phyloP scores from a whole-genome alignment of 1,139 yeast genomes.

The Geotrichum klebahnii region DNA sequence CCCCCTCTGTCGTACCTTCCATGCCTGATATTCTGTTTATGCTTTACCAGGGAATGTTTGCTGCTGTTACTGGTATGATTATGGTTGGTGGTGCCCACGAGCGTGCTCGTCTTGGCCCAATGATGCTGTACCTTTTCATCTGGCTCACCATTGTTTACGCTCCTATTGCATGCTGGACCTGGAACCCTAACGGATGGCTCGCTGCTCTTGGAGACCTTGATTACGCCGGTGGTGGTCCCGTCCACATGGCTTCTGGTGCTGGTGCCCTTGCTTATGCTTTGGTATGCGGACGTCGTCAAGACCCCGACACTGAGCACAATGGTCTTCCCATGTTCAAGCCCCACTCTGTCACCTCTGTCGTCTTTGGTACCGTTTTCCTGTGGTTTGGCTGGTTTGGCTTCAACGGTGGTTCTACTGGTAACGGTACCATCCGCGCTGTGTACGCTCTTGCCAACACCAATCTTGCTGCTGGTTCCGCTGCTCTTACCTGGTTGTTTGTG shows the following conservation, averaged over 20 bases:
- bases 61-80: constrained; percentile 83
- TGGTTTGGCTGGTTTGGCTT: constrained; percentile 99
- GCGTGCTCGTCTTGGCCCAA: constrained; percentile 92
- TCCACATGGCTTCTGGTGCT: constrained; percentile 89
- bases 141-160: constrained; percentile 97
- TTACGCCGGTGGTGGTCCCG: constrained; percentile 98
- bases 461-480: constrained; percentile 88
- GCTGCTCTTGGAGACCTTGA: constrained; percentile 77
- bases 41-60: constrained; percentile 94
- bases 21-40: constrained; percentile 86
- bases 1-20: constrained; percentile 61
- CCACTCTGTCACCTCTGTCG: constrained; percentile 82
- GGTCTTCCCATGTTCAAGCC: constrained; percentile 86
- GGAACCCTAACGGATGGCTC: constrained; percentile 93
- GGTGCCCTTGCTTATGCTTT: constrained; percentile 93
- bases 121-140: constrained; percentile 87
- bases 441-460: constrained; percentile 91
- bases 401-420: constrained; percentile 96
- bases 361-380: constrained; percentile 87
- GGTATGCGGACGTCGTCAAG: constrained; percentile 85
- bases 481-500: constrained; percentile 86
- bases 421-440: constrained; percentile 85
- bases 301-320: constrained; percentile 51
- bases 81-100: constrained; percentile 98
- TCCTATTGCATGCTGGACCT: constrained; percentile 94